These are phyloP conservation scores for Lasiodiplodia sp. DNA, from an alignment of 2,329 filamentous ascomycete genomes.

Conservation along the genomic window DNA sequence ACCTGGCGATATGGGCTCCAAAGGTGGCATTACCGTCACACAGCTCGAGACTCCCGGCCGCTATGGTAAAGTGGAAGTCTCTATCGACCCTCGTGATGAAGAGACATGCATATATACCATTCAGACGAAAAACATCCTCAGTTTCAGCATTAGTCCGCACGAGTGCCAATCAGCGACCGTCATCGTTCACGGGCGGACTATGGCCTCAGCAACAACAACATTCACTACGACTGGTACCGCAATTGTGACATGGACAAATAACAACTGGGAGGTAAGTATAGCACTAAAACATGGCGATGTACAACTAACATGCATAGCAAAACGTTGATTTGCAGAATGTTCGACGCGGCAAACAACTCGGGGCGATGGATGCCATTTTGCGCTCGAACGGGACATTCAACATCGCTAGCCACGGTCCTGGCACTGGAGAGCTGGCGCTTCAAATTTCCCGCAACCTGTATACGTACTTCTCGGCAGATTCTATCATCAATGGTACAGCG, in stretches of 20 bases:
- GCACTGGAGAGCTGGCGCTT: conserved; percentile 51
- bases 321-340: neutral
- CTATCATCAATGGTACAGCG: conserved; percentile 44
- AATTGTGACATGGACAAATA: neutral
- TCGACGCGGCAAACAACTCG: conserved; percentile 58
- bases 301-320: neutral
- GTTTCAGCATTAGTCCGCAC: conserved; percentile 39
- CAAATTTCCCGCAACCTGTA: conserved; percentile 65
- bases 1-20: conserved; percentile 60
- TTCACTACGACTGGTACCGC: neutral
- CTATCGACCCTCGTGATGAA: conserved; percentile 16
- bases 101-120: conserved; percentile 35
- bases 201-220: neutral
- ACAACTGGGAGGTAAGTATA: conserved; percentile 6
- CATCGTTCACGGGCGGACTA: conserved; percentile 2
- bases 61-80: conserved; percentile 58
- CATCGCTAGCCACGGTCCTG: conserved; percentile 47
- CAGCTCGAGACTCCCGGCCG: conserved; percentile 59
- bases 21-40: conserved; percentile 59
- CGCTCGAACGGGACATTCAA: conserved; percentile 55
- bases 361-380: conserved; percentile 62
- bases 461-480: conserved; percentile 65
- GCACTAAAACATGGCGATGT: conserved; percentile 27
- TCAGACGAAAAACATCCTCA: conserved; percentile 43
- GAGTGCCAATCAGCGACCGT: conserved; percentile 14